Conservation (phyloP, 2,329 filamentous ascomycete genomes). For the Sclerotiophoma versabilis region DNA sequence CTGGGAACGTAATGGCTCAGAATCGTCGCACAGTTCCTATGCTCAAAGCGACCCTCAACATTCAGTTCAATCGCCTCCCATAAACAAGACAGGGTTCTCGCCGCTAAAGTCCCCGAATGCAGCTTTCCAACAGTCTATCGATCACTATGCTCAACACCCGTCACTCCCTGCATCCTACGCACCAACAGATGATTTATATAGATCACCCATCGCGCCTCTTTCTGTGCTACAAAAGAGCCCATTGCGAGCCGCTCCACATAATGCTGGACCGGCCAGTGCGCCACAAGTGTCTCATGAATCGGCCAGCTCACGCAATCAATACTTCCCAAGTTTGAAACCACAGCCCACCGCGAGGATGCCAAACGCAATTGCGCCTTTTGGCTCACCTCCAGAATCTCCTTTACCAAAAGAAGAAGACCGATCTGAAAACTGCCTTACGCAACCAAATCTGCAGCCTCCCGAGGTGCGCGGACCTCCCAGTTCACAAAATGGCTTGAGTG, state of each 20-base stretch:
- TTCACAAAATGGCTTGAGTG: slow-evolving; percentile 10
- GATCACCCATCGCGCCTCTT: slow-evolving; percentile 24
- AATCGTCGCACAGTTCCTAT: slow-evolving; percentile 34
- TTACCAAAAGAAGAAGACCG: background rate
- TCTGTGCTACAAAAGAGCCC: slow-evolving; percentile 18
- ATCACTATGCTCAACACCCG: slow-evolving; percentile 1
- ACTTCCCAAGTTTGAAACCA: background rate
- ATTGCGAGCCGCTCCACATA: slow-evolving; percentile 1
- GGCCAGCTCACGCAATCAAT: background rate
- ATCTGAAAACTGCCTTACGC: background rate
- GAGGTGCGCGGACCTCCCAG: slow-evolving; percentile 2
- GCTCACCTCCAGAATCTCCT: slow-evolving; percentile 4
- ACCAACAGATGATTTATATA: slow-evolving; percentile 7
- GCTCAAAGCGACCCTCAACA: slow-evolving; percentile 7
- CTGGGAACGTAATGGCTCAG: slow-evolving; percentile 36
- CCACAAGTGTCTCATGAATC: background rate
- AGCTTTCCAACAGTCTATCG: slow-evolving; percentile 6
- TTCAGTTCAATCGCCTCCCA: slow-evolving; percentile 1
- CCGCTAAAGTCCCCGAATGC: slow-evolving; percentile 1
- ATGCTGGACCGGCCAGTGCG: background rate
- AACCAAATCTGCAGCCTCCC: background rate
- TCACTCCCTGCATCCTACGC: slow-evolving; percentile 9
- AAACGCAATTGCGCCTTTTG: slow-evolving; percentile 9
- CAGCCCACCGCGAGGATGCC: background rate
- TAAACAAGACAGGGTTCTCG: slow-evolving; percentile 1